A percentile compares a stretch with the other conserved stretches of the same genome.
These are phyloP conservation scores for Acacia melanoxylon DNA, from an alignment of 306 rosid species.

Conservation along the genomic window DNA sequence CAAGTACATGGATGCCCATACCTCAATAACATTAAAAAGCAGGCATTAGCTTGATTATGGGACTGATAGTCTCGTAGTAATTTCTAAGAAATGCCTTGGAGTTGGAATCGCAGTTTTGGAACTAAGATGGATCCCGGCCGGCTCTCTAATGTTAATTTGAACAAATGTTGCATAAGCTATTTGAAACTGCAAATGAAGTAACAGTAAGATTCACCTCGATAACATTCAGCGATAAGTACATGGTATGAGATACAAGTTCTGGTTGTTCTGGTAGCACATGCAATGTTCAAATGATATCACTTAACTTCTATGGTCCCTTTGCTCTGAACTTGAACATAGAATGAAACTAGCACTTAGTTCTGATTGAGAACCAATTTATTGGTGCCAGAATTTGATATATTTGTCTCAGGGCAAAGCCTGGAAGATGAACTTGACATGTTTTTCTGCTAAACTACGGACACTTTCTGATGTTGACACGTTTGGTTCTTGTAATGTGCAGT, in stretches of 20 bases:
- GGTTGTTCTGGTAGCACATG: not conserved
- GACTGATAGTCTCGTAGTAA: too few relatives aligned
- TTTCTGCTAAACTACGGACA: not conserved
- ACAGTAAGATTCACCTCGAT: too few relatives aligned
- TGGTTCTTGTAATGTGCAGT: conserved; percentile 36
- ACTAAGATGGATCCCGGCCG: too few relatives aligned
- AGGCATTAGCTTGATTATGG: too few relatives aligned
- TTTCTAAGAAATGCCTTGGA: too few relatives aligned
- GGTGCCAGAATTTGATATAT: not conserved
- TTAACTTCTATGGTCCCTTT: not conserved
- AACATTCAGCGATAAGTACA: not conserved
- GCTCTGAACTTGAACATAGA: not conserved
- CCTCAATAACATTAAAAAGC: too few relatives aligned
- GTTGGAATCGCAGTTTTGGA: too few relatives aligned
- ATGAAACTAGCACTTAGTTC: not conserved
- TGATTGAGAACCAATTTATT: not conserved
- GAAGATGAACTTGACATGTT: not conserved
- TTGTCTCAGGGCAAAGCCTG: not conserved
- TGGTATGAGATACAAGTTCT: not conserved
- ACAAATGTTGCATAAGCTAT: too few relatives aligned
- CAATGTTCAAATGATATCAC: not conserved
- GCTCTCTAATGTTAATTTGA: too few relatives aligned
- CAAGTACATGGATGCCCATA: conserved; percentile 2
- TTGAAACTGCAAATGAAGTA: too few relatives aligned
- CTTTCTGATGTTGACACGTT: not conserved